Conservation (phyloP, 1,284 basidiomycete genomes). For the Microbotryum saponariae region DNA sequence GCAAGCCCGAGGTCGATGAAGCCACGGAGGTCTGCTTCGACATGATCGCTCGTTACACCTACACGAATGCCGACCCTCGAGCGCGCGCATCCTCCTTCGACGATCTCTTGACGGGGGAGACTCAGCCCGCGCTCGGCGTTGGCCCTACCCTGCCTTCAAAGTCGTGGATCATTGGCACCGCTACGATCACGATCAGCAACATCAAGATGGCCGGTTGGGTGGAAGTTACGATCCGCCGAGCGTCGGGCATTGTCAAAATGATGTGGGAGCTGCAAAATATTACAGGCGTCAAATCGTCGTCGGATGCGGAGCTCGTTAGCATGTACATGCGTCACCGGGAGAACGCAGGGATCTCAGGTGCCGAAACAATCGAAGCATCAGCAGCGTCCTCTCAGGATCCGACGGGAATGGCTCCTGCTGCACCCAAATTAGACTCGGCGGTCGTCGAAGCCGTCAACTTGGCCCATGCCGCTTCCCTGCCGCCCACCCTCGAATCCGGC, state of each 20-base stretch:
- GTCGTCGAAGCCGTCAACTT: conserved; percentile 36
- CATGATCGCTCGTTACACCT: conserved; percentile 91
- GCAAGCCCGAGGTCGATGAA: conserved; percentile 66
- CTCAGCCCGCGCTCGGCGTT: conserved; percentile 7
- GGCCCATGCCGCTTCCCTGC: conserved; percentile 16
- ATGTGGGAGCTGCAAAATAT: conserved; percentile 82
- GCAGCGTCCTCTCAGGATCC: conserved; percentile 19
- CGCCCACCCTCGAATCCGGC: conserved; percentile 32
- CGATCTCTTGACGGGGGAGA: conserved; percentile 48
- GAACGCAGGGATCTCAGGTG: conserved; percentile 23
- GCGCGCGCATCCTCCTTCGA: conserved; percentile 72
- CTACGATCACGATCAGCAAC: conserved; percentile 73
- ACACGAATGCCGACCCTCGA: conserved; percentile 85
- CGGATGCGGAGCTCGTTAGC: conserved; percentile 55
- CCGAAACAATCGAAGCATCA: conserved; percentile 8
- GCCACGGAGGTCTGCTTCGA: conserved; percentile 96
- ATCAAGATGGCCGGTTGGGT: conserved; percentile 77
- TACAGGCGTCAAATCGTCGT: conserved; percentile 57
- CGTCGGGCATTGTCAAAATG: conserved; percentile 78
- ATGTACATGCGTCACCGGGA: conserved; percentile 36
- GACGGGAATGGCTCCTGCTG: conserved; percentile 72
- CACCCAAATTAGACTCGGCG: background rate
- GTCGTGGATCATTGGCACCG: conserved; percentile 81
- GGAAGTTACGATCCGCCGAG: conserved; percentile 73
- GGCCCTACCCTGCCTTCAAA: conserved; percentile 49